These are phyloP conservation scores for Aspergillus mulundensis DNA, from an alignment of 495 filamentous ascomycete genomes.

Conservation along the genomic window DNA sequence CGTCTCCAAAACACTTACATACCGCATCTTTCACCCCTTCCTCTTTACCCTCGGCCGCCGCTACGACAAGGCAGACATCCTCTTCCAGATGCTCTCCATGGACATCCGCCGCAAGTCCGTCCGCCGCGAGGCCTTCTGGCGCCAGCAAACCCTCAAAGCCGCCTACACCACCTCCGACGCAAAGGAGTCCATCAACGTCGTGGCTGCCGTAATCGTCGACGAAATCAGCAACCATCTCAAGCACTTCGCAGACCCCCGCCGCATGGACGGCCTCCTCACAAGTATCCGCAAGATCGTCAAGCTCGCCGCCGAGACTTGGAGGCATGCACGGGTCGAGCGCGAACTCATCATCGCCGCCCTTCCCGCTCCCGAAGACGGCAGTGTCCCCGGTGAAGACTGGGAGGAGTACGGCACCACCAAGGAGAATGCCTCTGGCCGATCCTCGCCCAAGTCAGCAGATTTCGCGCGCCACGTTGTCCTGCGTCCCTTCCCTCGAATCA, in stretches of 20 bases:
- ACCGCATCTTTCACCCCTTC: conserved; percentile 63
- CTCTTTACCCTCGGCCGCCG: conserved; percentile 58
- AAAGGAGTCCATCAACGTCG: conserved; percentile 58
- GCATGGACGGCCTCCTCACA: conserved; percentile 48
- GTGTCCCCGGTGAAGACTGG: conserved; percentile 43
- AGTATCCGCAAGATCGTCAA: conserved; percentile 58
- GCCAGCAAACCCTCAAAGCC: conserved; percentile 60
- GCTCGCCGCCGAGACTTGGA: conserved; percentile 60
- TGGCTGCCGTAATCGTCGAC: conserved; percentile 56
- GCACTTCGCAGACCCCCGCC: conserved; percentile 53
- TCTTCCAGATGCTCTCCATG: conserved; percentile 59
- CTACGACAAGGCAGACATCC: conserved; percentile 59
- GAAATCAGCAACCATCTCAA: conserved; percentile 57
- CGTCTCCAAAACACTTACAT: conserved; percentile 55
- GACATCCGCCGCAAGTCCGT: conserved; percentile 59
- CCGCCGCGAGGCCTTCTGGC: conserved; percentile 60
- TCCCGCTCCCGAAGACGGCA: conserved; percentile 43
- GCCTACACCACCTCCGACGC: conserved; percentile 60
- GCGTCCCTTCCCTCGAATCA: conserved; percentile 52
- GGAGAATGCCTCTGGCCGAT: conserved; percentile 18
- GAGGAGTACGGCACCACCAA: conserved; percentile 35
- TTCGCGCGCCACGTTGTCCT: conserved; percentile 44
- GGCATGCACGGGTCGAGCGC: conserved; percentile 58
- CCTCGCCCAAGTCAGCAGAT: conserved; percentile 21
- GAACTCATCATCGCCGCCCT: conserved; percentile 57